phyloP scores from a whole-genome alignment of 2,329 filamentous ascomycete genomes.

The Aplosporella prunicola region DNA sequence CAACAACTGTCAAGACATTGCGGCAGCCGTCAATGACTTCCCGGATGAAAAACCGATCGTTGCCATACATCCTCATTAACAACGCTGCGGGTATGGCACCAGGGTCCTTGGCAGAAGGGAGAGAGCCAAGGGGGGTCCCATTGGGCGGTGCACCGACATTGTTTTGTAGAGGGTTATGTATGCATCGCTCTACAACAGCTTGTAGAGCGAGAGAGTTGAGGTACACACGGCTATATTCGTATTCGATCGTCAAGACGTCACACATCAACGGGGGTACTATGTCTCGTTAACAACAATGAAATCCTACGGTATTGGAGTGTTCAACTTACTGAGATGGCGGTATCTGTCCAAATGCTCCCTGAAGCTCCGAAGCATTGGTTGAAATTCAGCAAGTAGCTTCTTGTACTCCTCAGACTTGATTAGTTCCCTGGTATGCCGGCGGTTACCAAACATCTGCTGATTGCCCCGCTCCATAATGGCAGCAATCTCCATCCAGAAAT shows the following conservation, averaged over 20 bases:
- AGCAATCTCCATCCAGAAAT: conserved; percentile 91
- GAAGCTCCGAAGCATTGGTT: conserved; percentile 70
- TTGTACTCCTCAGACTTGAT: conserved; percentile 82
- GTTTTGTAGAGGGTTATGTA: conserved; percentile 66
- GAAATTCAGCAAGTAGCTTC: conserved; percentile 68
- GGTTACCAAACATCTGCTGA: conserved; percentile 75
- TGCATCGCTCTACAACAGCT: conserved; percentile 88
- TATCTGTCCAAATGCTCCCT: conserved; percentile 71
- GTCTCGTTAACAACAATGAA: not conserved
- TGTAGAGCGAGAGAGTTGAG: conserved; percentile 90
- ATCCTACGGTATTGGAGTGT: not conserved
- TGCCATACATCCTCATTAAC: conserved; percentile 43
- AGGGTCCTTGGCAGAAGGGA: conserved; percentile 24
- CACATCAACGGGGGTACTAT: conserved; percentile 49
- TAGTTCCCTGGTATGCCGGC: conserved; percentile 78
- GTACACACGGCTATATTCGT: conserved; percentile 89
- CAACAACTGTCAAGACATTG: conserved; percentile 66
- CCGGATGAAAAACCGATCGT: conserved; percentile 52
- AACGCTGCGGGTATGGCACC: conserved; percentile 37
- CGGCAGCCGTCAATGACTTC: conserved; percentile 70
- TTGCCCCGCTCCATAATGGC: conserved; percentile 88
- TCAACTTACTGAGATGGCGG: conserved; percentile 8
- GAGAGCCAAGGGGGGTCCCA: not conserved
- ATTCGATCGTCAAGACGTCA: conserved; percentile 85
- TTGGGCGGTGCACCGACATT: conserved; percentile 33